Percentiles rank a stretch among this genome's conserved stretches.
Conservation (phyloP, 257 asterid genomes). For the Leonotis leonurus region DNA sequence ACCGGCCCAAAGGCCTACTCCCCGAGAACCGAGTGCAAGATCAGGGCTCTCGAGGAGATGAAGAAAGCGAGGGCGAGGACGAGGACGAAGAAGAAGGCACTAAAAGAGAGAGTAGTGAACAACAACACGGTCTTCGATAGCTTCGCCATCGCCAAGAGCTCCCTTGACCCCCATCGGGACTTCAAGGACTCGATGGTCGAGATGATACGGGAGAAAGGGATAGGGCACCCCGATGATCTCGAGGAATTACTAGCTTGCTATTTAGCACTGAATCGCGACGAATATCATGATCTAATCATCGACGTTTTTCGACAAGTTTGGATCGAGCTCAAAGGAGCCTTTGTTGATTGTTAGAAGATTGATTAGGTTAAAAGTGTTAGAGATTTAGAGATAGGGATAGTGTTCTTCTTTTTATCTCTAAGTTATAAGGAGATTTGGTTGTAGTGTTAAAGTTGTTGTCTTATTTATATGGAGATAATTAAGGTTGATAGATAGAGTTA, state of each 20-base stretch:
- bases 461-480: neutral
- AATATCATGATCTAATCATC: slow-evolving; percentile 63
- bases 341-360: no score
- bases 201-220: slow-evolving; percentile 67
- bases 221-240: slow-evolving; percentile 49
- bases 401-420: neutral
- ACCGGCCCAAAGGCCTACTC: slow-evolving; percentile 23
- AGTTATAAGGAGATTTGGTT: no score
- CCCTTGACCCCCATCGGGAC: slow-evolving; percentile 52
- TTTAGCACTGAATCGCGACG: slow-evolving; percentile 55
- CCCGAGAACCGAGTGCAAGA: slow-evolving; percentile 62
- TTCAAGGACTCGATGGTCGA: slow-evolving; percentile 84
- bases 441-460: neutral
- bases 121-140: slow-evolving; percentile 36
- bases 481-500: no score
- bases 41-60: slow-evolving; percentile 51
- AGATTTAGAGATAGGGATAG: neutral
- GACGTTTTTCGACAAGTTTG: slow-evolving; percentile 67
- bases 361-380: no score
- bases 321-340: slow-evolving; percentile 42
- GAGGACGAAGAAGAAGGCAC: slow-evolving; percentile 18
- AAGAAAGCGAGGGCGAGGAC: slow-evolving; percentile 45
- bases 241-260: slow-evolving; percentile 81
- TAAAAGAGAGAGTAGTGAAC: slow-evolving; percentile 12
- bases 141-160: slow-evolving; percentile 62